Evolutionary conservation across 352 stramenopile genomes (phyloP).

Genomic region (Pythium aquatile): DNA sequence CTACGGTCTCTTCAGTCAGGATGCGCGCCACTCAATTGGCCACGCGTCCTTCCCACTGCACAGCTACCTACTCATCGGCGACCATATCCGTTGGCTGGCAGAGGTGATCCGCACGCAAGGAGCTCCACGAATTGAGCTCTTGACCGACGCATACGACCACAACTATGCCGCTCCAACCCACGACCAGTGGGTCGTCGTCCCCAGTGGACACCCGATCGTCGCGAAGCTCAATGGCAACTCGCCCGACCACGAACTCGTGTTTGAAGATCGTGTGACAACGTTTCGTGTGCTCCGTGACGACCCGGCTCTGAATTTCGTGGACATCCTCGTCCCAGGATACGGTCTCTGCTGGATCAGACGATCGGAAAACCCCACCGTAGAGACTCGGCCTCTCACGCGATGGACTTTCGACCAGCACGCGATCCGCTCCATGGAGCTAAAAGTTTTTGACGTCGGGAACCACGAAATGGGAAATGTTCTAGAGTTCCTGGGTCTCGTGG

Average conservation of each 20-base stretch:
- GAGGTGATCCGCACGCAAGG: neutral
- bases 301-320: neutral
- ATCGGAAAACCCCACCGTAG: neutral
- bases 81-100: neutral
- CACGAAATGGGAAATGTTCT: neutral
- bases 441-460: neutral
- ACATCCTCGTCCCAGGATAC: slow-evolving; percentile 7
- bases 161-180: neutral
- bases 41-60: neutral
- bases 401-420: slow-evolving; percentile 7
- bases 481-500: neutral
- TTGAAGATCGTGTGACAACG: neutral
- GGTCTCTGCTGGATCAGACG: slow-evolving; percentile 7
- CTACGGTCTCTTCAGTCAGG: slow-evolving; percentile 8
- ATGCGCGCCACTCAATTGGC: neutral
- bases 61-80: neutral
- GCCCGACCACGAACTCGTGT: neutral
- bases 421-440: neutral
- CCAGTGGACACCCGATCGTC: neutral
- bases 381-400: neutral
- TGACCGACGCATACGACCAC: neutral
- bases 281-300: slow-evolving; percentile 11
- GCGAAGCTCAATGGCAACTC: neutral
- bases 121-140: neutral
- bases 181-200: slow-evolving; percentile 1